These are phyloP conservation scores for Chloranthus sessilifolius DNA, from an alignment of 164 flowering plant species.

Conservation along the genomic window DNA sequence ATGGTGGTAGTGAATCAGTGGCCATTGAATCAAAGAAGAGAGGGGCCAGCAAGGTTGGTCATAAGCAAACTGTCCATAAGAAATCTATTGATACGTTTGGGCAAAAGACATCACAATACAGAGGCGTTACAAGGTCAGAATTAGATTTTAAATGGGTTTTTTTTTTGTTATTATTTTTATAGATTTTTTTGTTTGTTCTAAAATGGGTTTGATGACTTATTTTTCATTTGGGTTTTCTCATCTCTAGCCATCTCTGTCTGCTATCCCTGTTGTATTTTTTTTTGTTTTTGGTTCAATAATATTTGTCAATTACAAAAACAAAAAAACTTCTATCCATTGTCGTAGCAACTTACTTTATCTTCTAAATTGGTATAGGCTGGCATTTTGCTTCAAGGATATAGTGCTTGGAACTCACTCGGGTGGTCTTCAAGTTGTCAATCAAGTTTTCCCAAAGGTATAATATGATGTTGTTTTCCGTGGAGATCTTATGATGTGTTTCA, in stretches of 20 bases:
- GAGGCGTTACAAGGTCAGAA: slow-evolving; percentile 75
- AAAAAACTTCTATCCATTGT: not conserved
- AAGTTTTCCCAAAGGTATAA: slow-evolving; percentile 84
- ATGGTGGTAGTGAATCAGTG: slow-evolving; percentile 24
- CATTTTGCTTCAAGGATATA: slow-evolving; percentile 67
- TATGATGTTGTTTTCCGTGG: no score
- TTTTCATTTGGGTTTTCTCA: no score
- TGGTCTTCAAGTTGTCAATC: slow-evolving; percentile 68
- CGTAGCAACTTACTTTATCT: not conserved
- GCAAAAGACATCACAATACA: slow-evolving; percentile 78
- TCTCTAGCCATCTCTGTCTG: no score
- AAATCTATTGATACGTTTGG: slow-evolving; percentile 87
- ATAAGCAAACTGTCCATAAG: slow-evolving; percentile 64
- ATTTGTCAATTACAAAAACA: no score
- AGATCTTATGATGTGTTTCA: no score
- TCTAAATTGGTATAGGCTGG: slow-evolving; percentile 55
- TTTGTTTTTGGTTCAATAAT: no score
- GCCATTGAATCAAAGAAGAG: slow-evolving; percentile 59
- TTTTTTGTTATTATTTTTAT: no score
- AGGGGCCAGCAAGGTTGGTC: slow-evolving; percentile 38
- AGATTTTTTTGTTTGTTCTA: not conserved
- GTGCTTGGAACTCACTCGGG: slow-evolving; percentile 87
- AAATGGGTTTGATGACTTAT: no score
- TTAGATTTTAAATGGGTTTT: slow-evolving; percentile 16
- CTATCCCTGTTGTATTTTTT: no score